Base-by-base conservation (phyloP, 2,329 filamentous ascomycete genomes). In the Dothideomycetes sp. region DNA sequence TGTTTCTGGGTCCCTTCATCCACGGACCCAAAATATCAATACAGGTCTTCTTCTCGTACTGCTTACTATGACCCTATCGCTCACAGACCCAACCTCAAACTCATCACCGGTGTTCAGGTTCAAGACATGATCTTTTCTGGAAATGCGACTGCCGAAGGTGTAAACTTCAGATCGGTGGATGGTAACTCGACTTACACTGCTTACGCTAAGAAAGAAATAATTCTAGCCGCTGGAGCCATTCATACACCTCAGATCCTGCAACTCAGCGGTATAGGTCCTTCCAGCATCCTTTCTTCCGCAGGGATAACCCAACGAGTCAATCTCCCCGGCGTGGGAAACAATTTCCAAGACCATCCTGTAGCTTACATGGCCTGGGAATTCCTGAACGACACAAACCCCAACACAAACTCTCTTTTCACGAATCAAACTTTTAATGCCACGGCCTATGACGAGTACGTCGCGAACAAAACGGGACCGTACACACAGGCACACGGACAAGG, bases 1-100 rank as follows among this genome's bases (percentile, higher is more conserved):
- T 50, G 54, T 4, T 61, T 58, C 25, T 64, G 59, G 58, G 58
- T 53, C 17, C 53, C 60, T 4, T 57, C 55, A 35, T 57, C 55
- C 8, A 55, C 61, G 47, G 53, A 63, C 37, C 52, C 56, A 2
- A 33, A 46, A 47, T 33, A 51, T 51, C 52, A 58, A 38, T 61
- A 57, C 8, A 50, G 61, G 16, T 61, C 58, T 1, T 55, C 59
- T 18, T 57, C 61, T 1, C 51, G 53, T 19, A 41, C 48, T n/a
- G 53, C 52, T 10, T 56, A 57, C 29, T 58, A 60, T 30, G 54
- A 60, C 23, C 49, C 52, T 3, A 46, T 55, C 6, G 45, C 57
- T 5, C 28, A 48, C 7, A 51, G 61, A 2, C 27, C 52, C 2
- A 64, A 63, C 33, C 49, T 59, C 11, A 48, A 59, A 11, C 42